Conservation (phyloP, 495 filamentous ascomycete species). For the Podospora conica region DNA sequence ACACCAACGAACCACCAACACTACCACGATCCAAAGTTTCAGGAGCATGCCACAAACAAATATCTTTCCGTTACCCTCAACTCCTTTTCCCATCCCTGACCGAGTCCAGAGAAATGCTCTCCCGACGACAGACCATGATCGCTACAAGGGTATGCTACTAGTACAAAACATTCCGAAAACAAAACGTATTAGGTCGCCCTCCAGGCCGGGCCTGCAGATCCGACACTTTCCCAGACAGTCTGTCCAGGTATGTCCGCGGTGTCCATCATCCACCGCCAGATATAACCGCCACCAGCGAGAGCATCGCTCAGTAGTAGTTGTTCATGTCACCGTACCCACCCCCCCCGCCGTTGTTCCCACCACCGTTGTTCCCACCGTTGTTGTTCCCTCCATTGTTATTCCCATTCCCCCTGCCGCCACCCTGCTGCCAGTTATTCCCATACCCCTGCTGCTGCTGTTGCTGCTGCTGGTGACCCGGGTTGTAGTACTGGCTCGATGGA, state of each 20-base stretch:
- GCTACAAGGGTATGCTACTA: background rate
- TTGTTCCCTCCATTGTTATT: slow-evolving; percentile 2
- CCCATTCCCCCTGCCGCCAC: background rate
- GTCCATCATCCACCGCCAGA: background rate
- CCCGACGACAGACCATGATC: background rate
- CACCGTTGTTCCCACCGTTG: slow-evolving; percentile 14
- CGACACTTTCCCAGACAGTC: no score
- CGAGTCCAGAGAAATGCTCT: background rate
- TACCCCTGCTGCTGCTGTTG: slow-evolving; percentile 17
- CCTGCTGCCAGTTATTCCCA: background rate
- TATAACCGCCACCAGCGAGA: no score
- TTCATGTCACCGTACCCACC: slow-evolving; percentile 1
- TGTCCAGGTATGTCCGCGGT: background rate
- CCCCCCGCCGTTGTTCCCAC: background rate
- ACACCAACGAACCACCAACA: no score
- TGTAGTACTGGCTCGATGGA: slow-evolving; percentile 11
- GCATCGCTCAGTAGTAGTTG: slow-evolving; percentile 7
- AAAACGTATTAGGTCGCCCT: no score
- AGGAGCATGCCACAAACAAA: background rate
- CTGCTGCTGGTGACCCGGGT: slow-evolving; percentile 19
- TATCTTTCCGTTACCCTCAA: background rate
- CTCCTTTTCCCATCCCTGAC: background rate
- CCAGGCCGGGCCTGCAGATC: no score
- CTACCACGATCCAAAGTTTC: background rate
- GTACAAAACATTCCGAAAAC: background rate